Evolutionary conservation across 139 green algal species (phyloP).

Genomic region (Penium margaritaceum): DNA sequence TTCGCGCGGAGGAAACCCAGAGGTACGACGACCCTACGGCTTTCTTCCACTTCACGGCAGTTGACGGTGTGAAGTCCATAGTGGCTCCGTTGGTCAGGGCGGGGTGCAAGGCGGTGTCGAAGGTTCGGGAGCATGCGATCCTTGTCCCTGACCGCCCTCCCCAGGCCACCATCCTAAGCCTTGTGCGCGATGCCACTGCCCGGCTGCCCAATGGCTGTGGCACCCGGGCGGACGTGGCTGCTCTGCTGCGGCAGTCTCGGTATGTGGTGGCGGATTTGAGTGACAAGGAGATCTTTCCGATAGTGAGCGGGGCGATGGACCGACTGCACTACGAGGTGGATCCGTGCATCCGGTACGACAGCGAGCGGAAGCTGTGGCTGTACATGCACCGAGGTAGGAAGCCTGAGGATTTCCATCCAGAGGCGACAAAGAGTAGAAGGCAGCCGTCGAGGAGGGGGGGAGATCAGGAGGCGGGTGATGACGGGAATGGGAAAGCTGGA

Average conservation of each 20-base stretch:
- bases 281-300: too few species aligned
- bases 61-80: slow-evolving; percentile 23
- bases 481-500: background rate
- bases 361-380: slow-evolving; percentile 31
- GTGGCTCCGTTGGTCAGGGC: slow-evolving; percentile 16
- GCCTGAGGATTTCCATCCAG: slow-evolving; percentile 15
- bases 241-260: slow-evolving; percentile 26
- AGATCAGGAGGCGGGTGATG: background rate
- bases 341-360: slow-evolving; percentile 30
- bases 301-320: slow-evolving; percentile 44
- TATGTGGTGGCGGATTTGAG: slow-evolving; percentile 25
- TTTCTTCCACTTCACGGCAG: slow-evolving; percentile 25
- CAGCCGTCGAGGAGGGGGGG: background rate
- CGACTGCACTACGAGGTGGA: slow-evolving; percentile 44
- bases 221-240: slow-evolving; percentile 38
- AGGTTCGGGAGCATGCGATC: slow-evolving; percentile 30
- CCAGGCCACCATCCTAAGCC: slow-evolving; percentile 33
- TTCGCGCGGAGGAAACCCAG: slow-evolving; percentile 21
- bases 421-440: slow-evolving; percentile 10
- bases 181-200: slow-evolving; percentile 31
- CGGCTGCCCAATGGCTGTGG: slow-evolving; percentile 33
- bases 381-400: slow-evolving; percentile 38
- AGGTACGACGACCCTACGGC: slow-evolving; percentile 7
- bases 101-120: slow-evolving; percentile 11
- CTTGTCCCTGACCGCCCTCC: slow-evolving; percentile 21